These are phyloP conservation scores for Nigrograna mackinnonii DNA, from an alignment of 2,329 filamentous ascomycete genomes.

Conservation along the genomic window DNA sequence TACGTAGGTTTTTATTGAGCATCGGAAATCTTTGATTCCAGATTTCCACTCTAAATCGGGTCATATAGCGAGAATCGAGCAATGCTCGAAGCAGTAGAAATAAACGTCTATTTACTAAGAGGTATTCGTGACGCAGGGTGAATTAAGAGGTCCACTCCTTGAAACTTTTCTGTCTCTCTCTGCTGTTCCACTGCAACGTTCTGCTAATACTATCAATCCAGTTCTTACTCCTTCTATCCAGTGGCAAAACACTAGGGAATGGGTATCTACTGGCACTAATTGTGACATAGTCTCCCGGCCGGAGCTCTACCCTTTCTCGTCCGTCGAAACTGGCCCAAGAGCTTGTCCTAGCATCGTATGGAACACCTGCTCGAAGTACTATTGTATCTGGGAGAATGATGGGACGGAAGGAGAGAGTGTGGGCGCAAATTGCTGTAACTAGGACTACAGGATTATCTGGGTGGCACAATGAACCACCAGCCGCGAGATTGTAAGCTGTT, in stretches of 20 bases:
- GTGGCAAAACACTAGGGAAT: conserved; percentile 75
- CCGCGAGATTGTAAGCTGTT: conserved; percentile 93
- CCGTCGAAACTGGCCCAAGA: conserved; percentile 99
- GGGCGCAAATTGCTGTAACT: conserved; percentile 90
- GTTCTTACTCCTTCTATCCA: conserved; percentile 72
- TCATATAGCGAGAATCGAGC: too few species aligned
- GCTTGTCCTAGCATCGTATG: conserved; percentile 84
- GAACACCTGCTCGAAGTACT: conserved; percentile 89
- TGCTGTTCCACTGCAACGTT: conserved; percentile 80
- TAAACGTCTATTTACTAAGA: too few species aligned
- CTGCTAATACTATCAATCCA: conserved; percentile 82
- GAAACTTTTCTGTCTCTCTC: conserved; percentile 71
- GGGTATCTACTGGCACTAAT: conserved; percentile 80
- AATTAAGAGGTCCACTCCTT: conserved; percentile 33
- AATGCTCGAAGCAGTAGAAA: too few species aligned
- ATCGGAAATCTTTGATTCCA: too few species aligned
- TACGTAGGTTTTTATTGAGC: too few species aligned
- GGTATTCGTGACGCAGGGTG: too few species aligned
- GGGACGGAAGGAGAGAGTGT: conserved; percentile 93
- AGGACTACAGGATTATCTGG: conserved; percentile 97
- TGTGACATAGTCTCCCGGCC: conserved; percentile 81
- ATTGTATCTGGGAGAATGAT: conserved; percentile 97
- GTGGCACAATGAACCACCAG: conserved; percentile 92
- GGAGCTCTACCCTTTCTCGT: conserved; percentile 74
- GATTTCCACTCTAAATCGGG: too few species aligned